A percentile compares a stretch with the other conserved stretches of the same genome.
Evolutionary conservation across 140 eudicot species (phyloP).

Genomic region (Senecio squalidus): DNA sequence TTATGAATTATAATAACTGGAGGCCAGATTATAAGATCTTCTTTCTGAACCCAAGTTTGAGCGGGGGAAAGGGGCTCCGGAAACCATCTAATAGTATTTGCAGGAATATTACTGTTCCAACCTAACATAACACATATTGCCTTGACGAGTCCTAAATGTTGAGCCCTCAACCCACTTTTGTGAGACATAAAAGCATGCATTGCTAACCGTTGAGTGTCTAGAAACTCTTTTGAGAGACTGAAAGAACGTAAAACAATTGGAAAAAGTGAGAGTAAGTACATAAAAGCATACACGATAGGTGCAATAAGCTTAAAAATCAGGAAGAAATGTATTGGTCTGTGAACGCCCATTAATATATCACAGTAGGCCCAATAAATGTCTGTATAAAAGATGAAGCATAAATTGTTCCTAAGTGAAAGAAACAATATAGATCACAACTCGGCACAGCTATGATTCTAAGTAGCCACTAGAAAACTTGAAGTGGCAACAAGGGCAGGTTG

Average conservation of each 20-base stretch:
- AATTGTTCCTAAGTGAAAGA: too few relatives aligned
- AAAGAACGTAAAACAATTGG: conserved; percentile 21
- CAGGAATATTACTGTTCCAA: conserved; percentile 40
- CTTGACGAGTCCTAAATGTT: conserved; percentile 58
- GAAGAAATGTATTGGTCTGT: conserved; percentile 2
- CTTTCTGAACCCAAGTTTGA: conserved; percentile 45
- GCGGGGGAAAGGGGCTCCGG: conserved; percentile 35
- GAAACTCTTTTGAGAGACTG: conserved; percentile 58
- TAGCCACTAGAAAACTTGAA: too few relatives aligned
- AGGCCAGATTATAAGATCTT: conserved; percentile 67
- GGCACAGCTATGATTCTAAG: too few relatives aligned
- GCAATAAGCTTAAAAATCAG: neutral
- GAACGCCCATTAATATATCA: neutral
- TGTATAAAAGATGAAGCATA: too few relatives aligned
- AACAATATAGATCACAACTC: too few relatives aligned
- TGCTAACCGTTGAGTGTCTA: conserved; percentile 54
- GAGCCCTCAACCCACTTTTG: conserved; percentile 53
- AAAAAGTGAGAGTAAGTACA: neutral
- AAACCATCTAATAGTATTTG: conserved; percentile 33
- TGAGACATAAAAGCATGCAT: conserved; percentile 65
- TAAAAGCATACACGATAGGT: neutral
- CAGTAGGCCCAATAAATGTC: neutral
- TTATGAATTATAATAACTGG: conserved; percentile 53
- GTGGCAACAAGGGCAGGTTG: too few relatives aligned
- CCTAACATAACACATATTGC: conserved; percentile 66